Base-by-base conservation (phyloP, 768 basidiomycete species). In the Guyanaporus albipodus region DNA sequence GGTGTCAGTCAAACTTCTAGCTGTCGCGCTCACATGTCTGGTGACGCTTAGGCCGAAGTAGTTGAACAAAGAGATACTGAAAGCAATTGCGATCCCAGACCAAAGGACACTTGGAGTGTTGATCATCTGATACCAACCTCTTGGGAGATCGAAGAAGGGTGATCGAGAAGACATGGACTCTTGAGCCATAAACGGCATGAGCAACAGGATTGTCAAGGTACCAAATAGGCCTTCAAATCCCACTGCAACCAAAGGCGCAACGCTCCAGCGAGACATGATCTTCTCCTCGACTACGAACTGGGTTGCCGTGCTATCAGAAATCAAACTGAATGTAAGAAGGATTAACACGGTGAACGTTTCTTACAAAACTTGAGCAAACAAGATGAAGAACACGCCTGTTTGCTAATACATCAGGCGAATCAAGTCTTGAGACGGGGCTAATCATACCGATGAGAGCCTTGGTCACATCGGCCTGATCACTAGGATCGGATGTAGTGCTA, bases 201-300 rank as follows among this genome's bases (percentile, higher is more conserved):
- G 77, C 34, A 90, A 53, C 32, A 93, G 58, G 58, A 96, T 85
- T 23, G 89, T 86, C 55, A 88, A 54, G 17, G 83, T 71, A 46
- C 96, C 96, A 61, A 95, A 98, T 50, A 94, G 73, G 34, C 96
- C 96, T 69, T 99, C 96, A 52, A 78, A 89, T 19, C 94, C 93
- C 50, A 98, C 96, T 10, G 95, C 94, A 48, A 92, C 80, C 29
- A 98, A 77, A 12, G 96, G 95, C 37, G 83, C 80, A 32, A 97
- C 85, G 27, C 81, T 74, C 72, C 95, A 94, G 39, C 78, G 79
- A 60, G 80, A 73, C 86, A 98, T 84, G 57, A 98, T 93, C 73
- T 89, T 94, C 71, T 97, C 95, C 75, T 98, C 96, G 14, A 96
- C 77, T 36, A 97, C 94, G 62, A 94, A 94, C 64, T 94, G 92